phyloP scores from a whole-genome alignment of 2,329 filamentous ascomycete genomes.

The Nothophaeocryptopus gaeumannii region DNA sequence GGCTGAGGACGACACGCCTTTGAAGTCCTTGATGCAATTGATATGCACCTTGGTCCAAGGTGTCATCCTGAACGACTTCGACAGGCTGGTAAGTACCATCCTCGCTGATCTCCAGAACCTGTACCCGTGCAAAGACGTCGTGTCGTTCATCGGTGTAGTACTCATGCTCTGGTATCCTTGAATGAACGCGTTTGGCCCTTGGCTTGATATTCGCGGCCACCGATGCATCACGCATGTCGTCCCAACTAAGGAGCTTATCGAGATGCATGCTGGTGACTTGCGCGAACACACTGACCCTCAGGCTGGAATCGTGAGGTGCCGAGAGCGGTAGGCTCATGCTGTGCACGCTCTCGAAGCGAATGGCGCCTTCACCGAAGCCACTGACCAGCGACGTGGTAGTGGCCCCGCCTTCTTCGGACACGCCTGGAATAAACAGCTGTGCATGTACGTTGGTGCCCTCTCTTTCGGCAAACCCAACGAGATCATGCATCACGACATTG shows the following conservation, averaged over 20 bases:
- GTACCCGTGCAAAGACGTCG: slow-evolving; percentile 82
- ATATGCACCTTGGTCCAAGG: slow-evolving; percentile 83
- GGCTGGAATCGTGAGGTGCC: slow-evolving; percentile 67
- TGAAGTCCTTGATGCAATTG: slow-evolving; percentile 95
- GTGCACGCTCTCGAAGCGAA: slow-evolving; percentile 96
- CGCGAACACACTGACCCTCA: slow-evolving; percentile 88
- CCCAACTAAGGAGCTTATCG: slow-evolving; percentile 96
- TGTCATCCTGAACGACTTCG: slow-evolving; percentile 82
- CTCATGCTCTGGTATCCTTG: slow-evolving; percentile 83
- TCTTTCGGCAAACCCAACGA: slow-evolving; percentile 89
- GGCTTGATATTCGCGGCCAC: slow-evolving; percentile 54
- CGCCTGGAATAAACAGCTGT: slow-evolving; percentile 89
- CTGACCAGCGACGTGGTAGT: slow-evolving; percentile 94
- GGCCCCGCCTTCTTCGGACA: slow-evolving; percentile 82
- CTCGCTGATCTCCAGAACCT: slow-evolving; percentile 89
- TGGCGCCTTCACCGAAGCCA: slow-evolving; percentile 87
- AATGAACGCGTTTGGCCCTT: slow-evolving; percentile 46
- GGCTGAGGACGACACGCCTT: slow-evolving; percentile 76
- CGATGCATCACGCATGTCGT: slow-evolving; percentile 85
- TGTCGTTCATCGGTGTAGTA: slow-evolving; percentile 93
- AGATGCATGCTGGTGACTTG: slow-evolving; percentile 90
- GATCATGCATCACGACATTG: slow-evolving; percentile 96
- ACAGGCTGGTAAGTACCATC: slow-evolving; percentile 87
- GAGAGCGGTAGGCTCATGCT: slow-evolving; percentile 91
- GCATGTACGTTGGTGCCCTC: slow-evolving; percentile 95